Base-by-base conservation (phyloP, 129 eudicot species). In the Cynara cardunculus region DNA sequence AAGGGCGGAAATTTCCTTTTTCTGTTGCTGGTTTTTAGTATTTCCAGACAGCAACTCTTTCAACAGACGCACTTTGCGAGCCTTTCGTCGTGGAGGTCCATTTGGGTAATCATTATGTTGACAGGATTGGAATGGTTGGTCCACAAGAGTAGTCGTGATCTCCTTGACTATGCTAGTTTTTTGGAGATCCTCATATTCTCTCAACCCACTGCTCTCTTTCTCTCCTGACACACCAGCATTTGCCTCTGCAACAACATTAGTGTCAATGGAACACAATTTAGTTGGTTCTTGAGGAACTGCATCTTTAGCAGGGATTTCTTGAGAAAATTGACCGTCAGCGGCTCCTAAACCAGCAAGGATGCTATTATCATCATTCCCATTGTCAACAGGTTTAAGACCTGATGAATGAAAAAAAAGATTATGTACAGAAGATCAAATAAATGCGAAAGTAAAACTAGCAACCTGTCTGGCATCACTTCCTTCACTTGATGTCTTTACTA, bases 1-100 rank as follows among this genome's bases (percentile, higher is more conserved):
- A 7, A 81, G 27, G 49, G 89, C 49, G 27, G 75, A 49, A 21
- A 53, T 69, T 41, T 78, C 84, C 41, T 62, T 83, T 74, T 76
- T 82, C 61, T 37, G 86, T 74, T 61, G 69, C 21, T 72, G 86
- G 25, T 34, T 80, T 66, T 68, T 79, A 9, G 70, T 16, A 37
- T 79, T 83, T 32, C 81, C 84, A 31, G 82, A 83, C 80, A 94
- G 39, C 31, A 94, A 80, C 69, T 94, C 98, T 28, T 87, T 79
- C 68, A 94, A 56, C 39, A 84, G 78, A 74, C 98, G 97, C 76
- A 86, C 84, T 83, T 92, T 94, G 25, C 84, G 92, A 25, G 80
- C 73, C 76, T 87, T 91, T 78, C 84, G 87, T 2, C 79, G 78
- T 12, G 86, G 85, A 28, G 66, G 75, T 68, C 86, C 91, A 37